These are phyloP conservation scores for Kluyveromyces aestuarii DNA, from an alignment of 805 yeast genomes.

Conservation along the genomic window DNA sequence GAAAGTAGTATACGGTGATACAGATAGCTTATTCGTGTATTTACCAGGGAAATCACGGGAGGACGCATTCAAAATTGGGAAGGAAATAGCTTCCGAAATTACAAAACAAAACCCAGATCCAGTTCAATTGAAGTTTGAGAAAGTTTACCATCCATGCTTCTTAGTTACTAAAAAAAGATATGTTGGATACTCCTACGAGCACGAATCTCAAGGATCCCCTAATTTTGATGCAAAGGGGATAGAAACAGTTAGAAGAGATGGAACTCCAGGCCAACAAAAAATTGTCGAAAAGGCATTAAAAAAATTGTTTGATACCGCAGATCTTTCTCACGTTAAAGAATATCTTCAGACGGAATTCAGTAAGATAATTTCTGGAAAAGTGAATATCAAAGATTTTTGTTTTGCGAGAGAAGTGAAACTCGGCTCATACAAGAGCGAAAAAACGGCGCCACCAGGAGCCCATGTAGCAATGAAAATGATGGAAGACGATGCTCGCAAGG, in stretches of 20 bases:
- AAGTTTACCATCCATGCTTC: constrained; percentile 83
- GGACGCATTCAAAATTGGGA: constrained; percentile 74
- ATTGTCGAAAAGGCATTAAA: constrained; percentile 64
- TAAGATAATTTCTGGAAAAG: constrained; percentile 52
- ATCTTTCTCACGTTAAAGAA: constrained; percentile 58
- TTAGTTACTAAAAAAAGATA: constrained; percentile 81
- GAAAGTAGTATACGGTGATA: constrained; percentile 92
- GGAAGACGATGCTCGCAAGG: constrained; percentile 58
- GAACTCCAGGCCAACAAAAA: constrained; percentile 84
- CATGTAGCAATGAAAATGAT: constrained; percentile 57
- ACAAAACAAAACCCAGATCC: constrained; percentile 73
- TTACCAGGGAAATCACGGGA: constrained; percentile 70
- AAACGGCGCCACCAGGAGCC: constrained; percentile 86
- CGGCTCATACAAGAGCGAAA: constrained; percentile 70
- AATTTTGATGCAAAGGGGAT: constrained; percentile 93
- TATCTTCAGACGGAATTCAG: constrained; percentile 60
- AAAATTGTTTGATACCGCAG: constrained; percentile 60
- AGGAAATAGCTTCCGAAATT: constrained; percentile 54
- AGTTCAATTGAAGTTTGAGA: constrained; percentile 76
- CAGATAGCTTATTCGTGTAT: constrained; percentile 87
- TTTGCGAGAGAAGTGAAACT: constrained; percentile 84
- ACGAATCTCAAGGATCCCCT: constrained; percentile 44
- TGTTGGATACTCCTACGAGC: constrained; percentile 76
- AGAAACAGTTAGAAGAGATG: constrained; percentile 91
- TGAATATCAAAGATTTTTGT: constrained; percentile 74